Evolutionary conservation across 1,284 basidiomycete genomes (phyloP).

Genomic region (Cerioporus squamosus): DNA sequence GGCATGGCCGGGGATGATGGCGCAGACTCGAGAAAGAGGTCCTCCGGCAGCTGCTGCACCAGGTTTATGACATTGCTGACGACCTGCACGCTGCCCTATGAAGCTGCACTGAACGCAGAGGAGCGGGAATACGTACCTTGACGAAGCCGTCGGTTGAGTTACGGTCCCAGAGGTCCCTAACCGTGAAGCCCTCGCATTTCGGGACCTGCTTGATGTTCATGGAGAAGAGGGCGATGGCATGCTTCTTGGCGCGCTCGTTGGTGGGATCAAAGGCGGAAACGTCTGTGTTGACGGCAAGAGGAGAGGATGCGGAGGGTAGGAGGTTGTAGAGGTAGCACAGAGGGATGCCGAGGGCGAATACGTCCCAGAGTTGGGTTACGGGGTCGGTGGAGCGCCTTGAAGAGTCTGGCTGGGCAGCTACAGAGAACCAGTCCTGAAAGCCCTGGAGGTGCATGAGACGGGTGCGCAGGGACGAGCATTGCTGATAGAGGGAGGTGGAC

Average conservation of each 20-base stretch:
- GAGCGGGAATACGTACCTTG: slow-evolving; percentile 64
- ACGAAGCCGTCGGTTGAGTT: slow-evolving; percentile 94
- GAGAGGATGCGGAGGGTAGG: slow-evolving; percentile 68
- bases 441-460: slow-evolving; percentile 76
- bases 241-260: slow-evolving; percentile 80
- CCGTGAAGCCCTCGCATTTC: slow-evolving; percentile 77
- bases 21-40: slow-evolving; percentile 69
- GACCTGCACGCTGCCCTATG: slow-evolving; percentile 56
- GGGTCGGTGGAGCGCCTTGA: slow-evolving; percentile 80
- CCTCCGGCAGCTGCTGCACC: slow-evolving; percentile 79
- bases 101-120: neutral
- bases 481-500: slow-evolving; percentile 85
- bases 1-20: slow-evolving; percentile 58
- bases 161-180: slow-evolving; percentile 89
- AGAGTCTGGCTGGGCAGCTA: slow-evolving; percentile 56
- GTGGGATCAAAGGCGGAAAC: slow-evolving; percentile 66
- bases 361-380: slow-evolving; percentile 93
- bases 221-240: slow-evolving; percentile 77
- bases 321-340: slow-evolving; percentile 96
- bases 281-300: slow-evolving; percentile 73
- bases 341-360: slow-evolving; percentile 90
- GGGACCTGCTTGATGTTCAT: slow-evolving; percentile 73
- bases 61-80: slow-evolving; percentile 92
- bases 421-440: slow-evolving; percentile 71
- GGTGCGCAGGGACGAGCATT: slow-evolving; percentile 77